Evolutionary conservation across 352 stramenopile species (phyloP).

Genomic region (Peronospora destructor): DNA sequence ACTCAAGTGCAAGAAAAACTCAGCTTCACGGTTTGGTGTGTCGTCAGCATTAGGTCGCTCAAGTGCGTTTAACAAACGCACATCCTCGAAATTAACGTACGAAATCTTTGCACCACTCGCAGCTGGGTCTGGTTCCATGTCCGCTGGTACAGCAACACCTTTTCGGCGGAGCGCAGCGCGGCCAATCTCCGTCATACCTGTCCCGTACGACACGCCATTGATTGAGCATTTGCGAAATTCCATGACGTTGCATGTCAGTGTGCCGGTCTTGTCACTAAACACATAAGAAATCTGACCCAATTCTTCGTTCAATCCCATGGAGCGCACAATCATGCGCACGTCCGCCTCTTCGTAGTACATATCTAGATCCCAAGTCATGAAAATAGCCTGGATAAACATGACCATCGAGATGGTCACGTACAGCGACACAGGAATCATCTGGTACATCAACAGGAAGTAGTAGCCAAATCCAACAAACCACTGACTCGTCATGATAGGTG

Average conservation of each 20-base stretch:
- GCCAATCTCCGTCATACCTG: constrained; percentile 78
- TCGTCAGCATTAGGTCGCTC: constrained; percentile 26
- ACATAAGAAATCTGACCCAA: constrained; percentile 89
- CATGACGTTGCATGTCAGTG: constrained; percentile 92
- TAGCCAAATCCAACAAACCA: constrained; percentile 82
- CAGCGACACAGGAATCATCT: constrained; percentile 96
- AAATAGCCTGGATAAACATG: constrained; percentile 92
- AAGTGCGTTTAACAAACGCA: constrained; percentile 38
- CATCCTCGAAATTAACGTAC: constrained; percentile 80
- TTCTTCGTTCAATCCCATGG: constrained; percentile 86
- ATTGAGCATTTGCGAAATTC: constrained; percentile 93
- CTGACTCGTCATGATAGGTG: constrained; percentile 38
- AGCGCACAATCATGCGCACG: constrained; percentile 77
- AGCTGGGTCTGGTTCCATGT: constrained; percentile 22
- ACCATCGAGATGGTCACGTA: constrained; percentile 96
- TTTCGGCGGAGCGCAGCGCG: constrained; percentile 57
- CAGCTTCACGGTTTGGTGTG: constrained; percentile 33
- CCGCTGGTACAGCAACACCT: constrained; percentile 45
- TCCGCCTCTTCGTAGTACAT: constrained; percentile 90
- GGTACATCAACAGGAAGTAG: constrained; percentile 94
- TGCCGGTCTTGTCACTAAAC: constrained; percentile 92
- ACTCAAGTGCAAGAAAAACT: constrained; percentile 84
- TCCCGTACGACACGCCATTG: constrained; percentile 88
- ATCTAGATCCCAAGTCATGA: constrained; percentile 88
- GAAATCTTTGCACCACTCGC: constrained; percentile 34